These are phyloP conservation scores for Xanthoconium stramineum DNA, from an alignment of 768 basidiomycete species.

Conservation along the genomic window DNA sequence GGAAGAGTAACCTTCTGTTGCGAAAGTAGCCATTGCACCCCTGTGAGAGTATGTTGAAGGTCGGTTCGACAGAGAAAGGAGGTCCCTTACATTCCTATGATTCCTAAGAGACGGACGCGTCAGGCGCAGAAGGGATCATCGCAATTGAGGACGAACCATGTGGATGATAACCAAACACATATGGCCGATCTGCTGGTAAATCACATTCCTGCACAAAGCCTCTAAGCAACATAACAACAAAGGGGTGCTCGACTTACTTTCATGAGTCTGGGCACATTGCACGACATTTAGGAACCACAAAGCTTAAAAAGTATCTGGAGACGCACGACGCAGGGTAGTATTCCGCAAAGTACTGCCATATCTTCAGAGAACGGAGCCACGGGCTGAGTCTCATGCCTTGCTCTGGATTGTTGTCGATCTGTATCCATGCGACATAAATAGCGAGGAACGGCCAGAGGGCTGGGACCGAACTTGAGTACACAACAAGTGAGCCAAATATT, in stretches of 20 bases:
- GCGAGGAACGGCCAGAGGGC: conserved; percentile 82
- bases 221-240: not conserved
- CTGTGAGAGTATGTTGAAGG: conserved; percentile 36
- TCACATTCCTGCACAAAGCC: conserved; percentile 60
- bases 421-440: conserved; percentile 76
- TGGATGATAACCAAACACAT: conserved; percentile 98
- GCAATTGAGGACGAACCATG: conserved; percentile 60
- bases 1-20: conserved; percentile 70
- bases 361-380: conserved; percentile 66
- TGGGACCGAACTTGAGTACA: conserved; percentile 71
- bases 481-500: not conserved
- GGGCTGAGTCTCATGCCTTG: conserved; percentile 64
- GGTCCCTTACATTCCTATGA: conserved; percentile 87
- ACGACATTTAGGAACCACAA: not conserved
- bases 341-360: conserved; percentile 91
- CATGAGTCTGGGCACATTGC: conserved; percentile 11
- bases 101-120: conserved; percentile 50
- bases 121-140: not conserved
- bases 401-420: conserved; percentile 74
- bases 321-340: conserved; percentile 89
- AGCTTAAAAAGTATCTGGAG: not conserved
- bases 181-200: conserved; percentile 86
- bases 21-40: conserved; percentile 96
- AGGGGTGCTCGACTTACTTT: conserved; percentile 32
- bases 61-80: not conserved